A percentile compares a stretch with the other conserved stretches of the same genome.
Conservation (phyloP, 2,329 filamentous ascomycete genomes). For the Fusarium sacchari region DNA sequence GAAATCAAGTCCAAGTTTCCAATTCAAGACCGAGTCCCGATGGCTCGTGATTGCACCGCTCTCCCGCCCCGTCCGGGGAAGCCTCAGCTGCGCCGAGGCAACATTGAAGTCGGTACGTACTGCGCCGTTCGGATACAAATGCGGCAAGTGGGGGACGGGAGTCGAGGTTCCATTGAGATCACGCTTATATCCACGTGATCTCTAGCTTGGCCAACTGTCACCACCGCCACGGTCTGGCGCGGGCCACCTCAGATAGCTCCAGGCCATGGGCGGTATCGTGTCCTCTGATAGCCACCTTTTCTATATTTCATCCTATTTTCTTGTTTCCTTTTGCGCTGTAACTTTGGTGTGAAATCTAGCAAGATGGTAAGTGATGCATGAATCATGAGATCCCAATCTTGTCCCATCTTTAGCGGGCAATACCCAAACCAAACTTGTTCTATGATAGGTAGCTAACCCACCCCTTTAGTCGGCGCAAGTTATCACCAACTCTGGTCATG, state of each 20-base stretch:
- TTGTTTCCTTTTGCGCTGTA: conserved; percentile 26
- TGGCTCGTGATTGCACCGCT: conserved; percentile 41
- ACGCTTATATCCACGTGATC: conserved; percentile 38
- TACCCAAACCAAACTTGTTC: background rate
- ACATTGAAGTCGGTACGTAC: conserved; percentile 30
- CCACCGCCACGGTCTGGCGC: conserved; percentile 38
- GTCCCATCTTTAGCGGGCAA: background rate
- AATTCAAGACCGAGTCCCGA: conserved; percentile 9
- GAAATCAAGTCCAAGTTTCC: background rate
- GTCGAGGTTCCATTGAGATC: background rate
- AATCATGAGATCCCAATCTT: background rate
- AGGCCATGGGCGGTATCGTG: conserved; percentile 44
- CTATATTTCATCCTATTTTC: conserved; percentile 23
- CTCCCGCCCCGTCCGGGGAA: conserved; percentile 40
- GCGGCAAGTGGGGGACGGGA: conserved; percentile 44
- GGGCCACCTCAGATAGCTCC: conserved; percentile 35
- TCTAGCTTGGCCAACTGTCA: conserved; percentile 42
- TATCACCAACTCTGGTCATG: conserved; percentile 70
- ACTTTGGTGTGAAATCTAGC: conserved; percentile 21
- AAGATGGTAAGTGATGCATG: conserved; percentile 40
- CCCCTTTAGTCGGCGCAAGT: conserved; percentile 54
- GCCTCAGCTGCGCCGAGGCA: conserved; percentile 34
- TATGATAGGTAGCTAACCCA: conserved; percentile 47
- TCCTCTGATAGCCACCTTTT: conserved; percentile 42
- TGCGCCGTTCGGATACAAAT: conserved; percentile 15